phyloP scores from a whole-genome alignment of 176 grass and related monocot genomes.

The Carex kokanica region DNA sequence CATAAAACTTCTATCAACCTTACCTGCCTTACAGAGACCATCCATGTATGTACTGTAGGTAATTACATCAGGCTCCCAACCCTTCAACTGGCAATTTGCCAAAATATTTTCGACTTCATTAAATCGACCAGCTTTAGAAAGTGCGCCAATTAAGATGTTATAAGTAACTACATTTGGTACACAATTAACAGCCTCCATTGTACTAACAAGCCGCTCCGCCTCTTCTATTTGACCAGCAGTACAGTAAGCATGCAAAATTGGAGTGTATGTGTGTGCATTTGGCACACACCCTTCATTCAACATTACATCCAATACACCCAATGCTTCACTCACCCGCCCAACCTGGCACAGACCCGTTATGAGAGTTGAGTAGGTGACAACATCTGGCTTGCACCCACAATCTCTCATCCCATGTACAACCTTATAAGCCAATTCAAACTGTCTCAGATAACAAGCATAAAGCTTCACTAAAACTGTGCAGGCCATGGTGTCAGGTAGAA shows the following conservation, averaged over 20 bases:
- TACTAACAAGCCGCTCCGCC: conserved; percentile 46
- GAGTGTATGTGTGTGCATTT: conserved; percentile 73
- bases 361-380: conserved; percentile 77
- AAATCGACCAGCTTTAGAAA: conserved; percentile 58
- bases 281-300: conserved; percentile 65
- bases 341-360: conserved; percentile 64
- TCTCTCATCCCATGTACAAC: conserved; percentile 55
- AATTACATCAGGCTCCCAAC: conserved; percentile 66
- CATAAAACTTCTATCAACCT: conserved; percentile 45
- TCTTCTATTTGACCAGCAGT: conserved; percentile 39
- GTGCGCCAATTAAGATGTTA: conserved; percentile 66
- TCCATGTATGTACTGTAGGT: conserved; percentile 90
- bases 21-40: conserved; percentile 59
- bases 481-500: conserved; percentile 38
- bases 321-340: conserved; percentile 57
- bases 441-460: conserved; percentile 50
- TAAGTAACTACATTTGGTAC: conserved; percentile 63
- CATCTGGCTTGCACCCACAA: conserved; percentile 47
- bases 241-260: conserved; percentile 75
- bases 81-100: conserved; percentile 41
- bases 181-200: conserved; percentile 52
- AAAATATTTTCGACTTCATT: conserved; percentile 57
- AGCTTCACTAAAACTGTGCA: conserved; percentile 74
- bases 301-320: conserved; percentile 83
- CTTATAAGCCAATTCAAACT: conserved; percentile 58